Evolutionary conservation across 73 alveolate genomes (phyloP).

Genomic region (Paramecium caudatum): DNA sequence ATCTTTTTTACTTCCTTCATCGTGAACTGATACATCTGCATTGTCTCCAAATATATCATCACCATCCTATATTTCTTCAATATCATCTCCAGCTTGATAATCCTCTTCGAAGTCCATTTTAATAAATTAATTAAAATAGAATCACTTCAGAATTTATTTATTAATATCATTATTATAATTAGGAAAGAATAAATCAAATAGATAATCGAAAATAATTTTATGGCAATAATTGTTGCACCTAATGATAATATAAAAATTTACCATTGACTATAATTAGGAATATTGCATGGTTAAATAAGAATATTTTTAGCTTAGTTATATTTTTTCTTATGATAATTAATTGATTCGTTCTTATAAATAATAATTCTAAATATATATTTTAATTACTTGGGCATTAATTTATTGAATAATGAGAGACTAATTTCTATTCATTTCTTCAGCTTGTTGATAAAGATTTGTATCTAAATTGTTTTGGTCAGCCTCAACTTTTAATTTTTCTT

Average conservation of each 20-base stretch:
- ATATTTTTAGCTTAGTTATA: not conserved
- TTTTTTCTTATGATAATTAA: slow-evolving; percentile 5
- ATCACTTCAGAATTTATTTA: slow-evolving; percentile 11
- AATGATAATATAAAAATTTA: not conserved
- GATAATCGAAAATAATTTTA: not conserved
- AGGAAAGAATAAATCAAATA: not conserved
- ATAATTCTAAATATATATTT: slow-evolving; percentile 4
- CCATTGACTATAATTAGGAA: not conserved
- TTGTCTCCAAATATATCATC: slow-evolving; percentile 66
- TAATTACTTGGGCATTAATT: not conserved
- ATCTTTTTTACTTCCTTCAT: slow-evolving; percentile 71
- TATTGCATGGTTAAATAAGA: not conserved
- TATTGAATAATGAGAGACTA: not conserved
- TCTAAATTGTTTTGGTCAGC: not conserved
- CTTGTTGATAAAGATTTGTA: not conserved
- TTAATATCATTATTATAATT: slow-evolving; percentile 3
- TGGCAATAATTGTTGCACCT: not conserved
- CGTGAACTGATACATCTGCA: slow-evolving; percentile 57
- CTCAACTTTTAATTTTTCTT: no score
- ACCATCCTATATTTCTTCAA: slow-evolving; percentile 52
- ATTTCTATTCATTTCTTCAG: not conserved
- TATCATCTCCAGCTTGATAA: slow-evolving; percentile 49
- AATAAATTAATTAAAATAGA: not conserved
- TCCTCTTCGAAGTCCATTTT: slow-evolving; percentile 74
- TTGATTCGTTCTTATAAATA: not conserved